Percentiles rank a stretch among this genome's conserved stretches.
Conservation (phyloP, 768 basidiomycete genomes). For the Phanerodontia chrysosporium region DNA sequence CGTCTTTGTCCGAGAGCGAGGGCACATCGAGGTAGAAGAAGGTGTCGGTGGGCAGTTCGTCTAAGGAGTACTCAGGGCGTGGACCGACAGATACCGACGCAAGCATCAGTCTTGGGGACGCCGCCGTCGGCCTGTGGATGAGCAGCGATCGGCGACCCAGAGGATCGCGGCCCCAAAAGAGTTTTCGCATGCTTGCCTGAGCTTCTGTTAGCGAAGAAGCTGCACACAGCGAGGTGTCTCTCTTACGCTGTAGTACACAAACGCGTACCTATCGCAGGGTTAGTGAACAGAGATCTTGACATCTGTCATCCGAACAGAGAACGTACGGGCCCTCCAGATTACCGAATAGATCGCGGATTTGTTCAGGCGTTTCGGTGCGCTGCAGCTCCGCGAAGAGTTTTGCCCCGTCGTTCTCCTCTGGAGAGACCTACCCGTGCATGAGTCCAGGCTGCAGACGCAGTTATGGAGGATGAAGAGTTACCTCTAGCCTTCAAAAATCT, state of each 20-base stretch:
- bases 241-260: slow-evolving; percentile 73
- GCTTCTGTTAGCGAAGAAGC: slow-evolving; percentile 1
- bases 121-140: slow-evolving; percentile 51
- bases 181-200: slow-evolving; percentile 36
- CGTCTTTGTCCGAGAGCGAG: neutral
- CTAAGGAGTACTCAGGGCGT: slow-evolving; percentile 42
- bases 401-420: slow-evolving; percentile 70
- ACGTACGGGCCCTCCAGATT: slow-evolving; percentile 80
- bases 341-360: slow-evolving; percentile 51
- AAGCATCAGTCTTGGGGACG: slow-evolving; percentile 53
- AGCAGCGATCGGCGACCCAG: slow-evolving; percentile 84
- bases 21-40: slow-evolving; percentile 53
- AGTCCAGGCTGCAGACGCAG: neutral
- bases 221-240: neutral
- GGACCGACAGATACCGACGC: slow-evolving; percentile 60
- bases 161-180: slow-evolving; percentile 81
- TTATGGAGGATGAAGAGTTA: slow-evolving; percentile 35
- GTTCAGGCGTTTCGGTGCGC: slow-evolving; percentile 24
- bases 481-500: too few relatives aligned
- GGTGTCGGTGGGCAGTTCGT: slow-evolving; percentile 57
- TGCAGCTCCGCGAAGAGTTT: slow-evolving; percentile 39
- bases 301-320: neutral
- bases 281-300: neutral
- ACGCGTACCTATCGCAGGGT: slow-evolving; percentile 59
- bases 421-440: slow-evolving; percentile 39